Percentiles rank a stretch among this genome's conserved stretches.
Conservation (phyloP, 2,329 filamentous ascomycete genomes). For the Diaporthe longicolla region DNA sequence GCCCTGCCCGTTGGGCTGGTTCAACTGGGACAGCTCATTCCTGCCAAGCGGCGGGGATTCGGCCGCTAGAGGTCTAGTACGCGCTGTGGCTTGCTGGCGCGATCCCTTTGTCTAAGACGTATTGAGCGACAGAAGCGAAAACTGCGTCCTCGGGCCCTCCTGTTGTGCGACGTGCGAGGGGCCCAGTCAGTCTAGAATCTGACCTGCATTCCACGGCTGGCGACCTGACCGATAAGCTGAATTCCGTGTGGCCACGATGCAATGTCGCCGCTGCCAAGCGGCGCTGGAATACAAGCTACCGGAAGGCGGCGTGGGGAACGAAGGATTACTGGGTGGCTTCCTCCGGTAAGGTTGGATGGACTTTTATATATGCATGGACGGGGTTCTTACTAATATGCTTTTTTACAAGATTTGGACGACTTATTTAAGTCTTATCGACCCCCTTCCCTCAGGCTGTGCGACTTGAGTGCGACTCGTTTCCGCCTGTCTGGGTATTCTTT, state of each 20-base stretch:
- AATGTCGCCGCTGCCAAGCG: constrained; percentile 17
- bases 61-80: background rate
- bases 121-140: background rate
- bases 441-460: background rate
- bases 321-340: constrained; percentile 17
- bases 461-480: background rate
- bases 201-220: constrained; percentile 12
- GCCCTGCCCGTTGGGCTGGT: constrained; percentile 7
- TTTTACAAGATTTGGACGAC: background rate
- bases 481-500: background rate
- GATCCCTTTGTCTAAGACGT: constrained; percentile 14
- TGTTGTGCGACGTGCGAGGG: constrained; percentile 11
- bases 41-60: constrained; percentile 25
- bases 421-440: background rate
- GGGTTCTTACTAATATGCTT: background rate
- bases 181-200: constrained; percentile 16
- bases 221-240: constrained; percentile 21
- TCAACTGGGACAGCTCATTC: constrained; percentile 20
- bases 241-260: constrained; percentile 20
- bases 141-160: background rate
- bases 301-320: background rate
- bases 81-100: constrained; percentile 23
- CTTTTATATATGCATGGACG: background rate
- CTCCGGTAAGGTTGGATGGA: constrained; percentile 9
- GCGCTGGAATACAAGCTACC: constrained; percentile 22